Base-by-base conservation (phyloP, 148 eudicot species). In the Simmondsia chinensis region DNA sequence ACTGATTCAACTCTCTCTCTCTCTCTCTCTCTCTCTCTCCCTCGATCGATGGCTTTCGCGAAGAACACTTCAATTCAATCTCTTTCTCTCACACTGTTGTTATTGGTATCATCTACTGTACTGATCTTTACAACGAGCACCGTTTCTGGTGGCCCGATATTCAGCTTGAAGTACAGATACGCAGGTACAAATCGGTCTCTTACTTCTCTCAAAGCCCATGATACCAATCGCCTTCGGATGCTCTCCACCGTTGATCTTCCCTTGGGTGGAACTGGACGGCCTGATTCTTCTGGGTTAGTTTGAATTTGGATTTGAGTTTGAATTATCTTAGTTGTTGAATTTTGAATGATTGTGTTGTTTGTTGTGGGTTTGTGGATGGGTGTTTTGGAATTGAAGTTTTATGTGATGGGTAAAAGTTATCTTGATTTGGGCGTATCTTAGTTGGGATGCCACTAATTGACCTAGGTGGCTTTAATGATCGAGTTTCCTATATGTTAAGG, bases 281-380 rank as follows among this genome's bases (percentile, higher is more conserved):
- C 93, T n/a, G 93, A 82, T 13, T 61, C 84, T 36, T 87, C 79
- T 37, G 96, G 96, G 96, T 86, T 0, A n/a, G n/a, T n/a, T n/a
- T n/a, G n/a, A n/a, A n/a, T n/a, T n/a, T n/a, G n/a, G n/a, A n/a
- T n/a, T n/a, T n/a, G n/a, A n/a, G n/a, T n/a, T n/a, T n/a, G n/a
- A n/a, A n/a, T n/a, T n/a, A n/a, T n/a, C n/a, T n/a, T n/a, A n/a
- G n/a, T n/a, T n/a, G n/a, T n/a, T n/a, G n/a, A n/a, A 20, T 17
- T 29, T 33, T 23, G 13, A 23, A 48, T 15, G 20, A 5, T 39
- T 50, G 17, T 16, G 21, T 21, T 26, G 13, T 6, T 37, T 14
- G 4, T 7, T 19, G 0, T 12, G 6, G 9, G 9, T 8, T 2
- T 16, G 9, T 4, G n/a, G n/a, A n/a, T 32, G 13, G 10, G 33